These are phyloP conservation scores for Aureobasidium sp. DNA, from an alignment of 2,329 filamentous ascomycete genomes.

Conservation along the genomic window DNA sequence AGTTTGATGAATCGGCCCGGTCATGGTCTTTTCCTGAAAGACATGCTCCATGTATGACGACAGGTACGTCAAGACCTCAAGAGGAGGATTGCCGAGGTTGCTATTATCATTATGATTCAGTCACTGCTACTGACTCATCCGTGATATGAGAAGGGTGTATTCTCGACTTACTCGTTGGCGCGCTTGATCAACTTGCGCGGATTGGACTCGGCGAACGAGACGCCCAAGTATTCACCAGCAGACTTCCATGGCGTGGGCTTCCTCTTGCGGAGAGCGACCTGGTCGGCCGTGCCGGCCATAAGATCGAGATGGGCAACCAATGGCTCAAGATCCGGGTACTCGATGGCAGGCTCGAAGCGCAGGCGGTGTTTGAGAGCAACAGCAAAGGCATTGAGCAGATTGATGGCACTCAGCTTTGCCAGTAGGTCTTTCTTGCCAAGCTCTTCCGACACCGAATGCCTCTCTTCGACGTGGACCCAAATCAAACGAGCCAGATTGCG, in stretches of 20 bases:
- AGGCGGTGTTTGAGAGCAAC: constrained; percentile 73
- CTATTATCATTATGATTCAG: too few relatives aligned
- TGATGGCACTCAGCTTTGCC: constrained; percentile 66
- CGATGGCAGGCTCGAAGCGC: constrained; percentile 73
- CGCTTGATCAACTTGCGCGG: constrained; percentile 71
- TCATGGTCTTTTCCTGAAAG: constrained; percentile 49
- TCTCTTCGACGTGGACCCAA: constrained; percentile 69
- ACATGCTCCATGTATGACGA: constrained; percentile 59
- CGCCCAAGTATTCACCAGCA: constrained; percentile 63
- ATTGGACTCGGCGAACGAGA: constrained; percentile 71
- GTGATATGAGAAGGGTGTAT: too few relatives aligned
- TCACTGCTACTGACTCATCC: too few relatives aligned
- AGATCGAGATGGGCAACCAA: constrained; percentile 68
- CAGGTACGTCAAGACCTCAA: constrained; percentile 72
- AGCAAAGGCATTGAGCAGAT: constrained; percentile 71
- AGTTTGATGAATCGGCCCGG: constrained; percentile 53
- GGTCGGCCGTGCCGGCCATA: constrained; percentile 54
- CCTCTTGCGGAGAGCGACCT: constrained; percentile 33
- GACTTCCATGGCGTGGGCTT: constrained; percentile 24
- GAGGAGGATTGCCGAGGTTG: constrained; percentile 73
- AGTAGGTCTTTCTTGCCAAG: constrained; percentile 60
- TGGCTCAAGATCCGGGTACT: constrained; percentile 66
- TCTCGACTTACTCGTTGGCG: too few relatives aligned
- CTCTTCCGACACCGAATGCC: constrained; percentile 42
- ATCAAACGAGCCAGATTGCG: constrained; percentile 61